Evolutionary conservation across 768 basidiomycete genomes (phyloP).

Genomic region (Rhodotorula kratochvilovae): DNA sequence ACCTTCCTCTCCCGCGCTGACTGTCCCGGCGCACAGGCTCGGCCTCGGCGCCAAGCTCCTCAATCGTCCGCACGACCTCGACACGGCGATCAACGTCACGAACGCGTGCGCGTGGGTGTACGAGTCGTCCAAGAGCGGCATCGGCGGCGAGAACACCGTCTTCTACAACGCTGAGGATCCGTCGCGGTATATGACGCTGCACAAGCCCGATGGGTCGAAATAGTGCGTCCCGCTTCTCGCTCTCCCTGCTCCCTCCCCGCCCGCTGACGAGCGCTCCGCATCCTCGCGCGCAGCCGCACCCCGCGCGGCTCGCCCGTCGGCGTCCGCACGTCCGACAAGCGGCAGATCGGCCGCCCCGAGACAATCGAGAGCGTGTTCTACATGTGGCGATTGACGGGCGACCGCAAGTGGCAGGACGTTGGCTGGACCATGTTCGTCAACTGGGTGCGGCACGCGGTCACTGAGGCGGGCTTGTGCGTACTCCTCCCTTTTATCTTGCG

Average conservation of each 20-base stretch:
- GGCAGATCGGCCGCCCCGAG: constrained; percentile 50
- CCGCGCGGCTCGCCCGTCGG: constrained; percentile 40
- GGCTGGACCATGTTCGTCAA: constrained; percentile 52
- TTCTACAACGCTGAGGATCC: constrained; percentile 31
- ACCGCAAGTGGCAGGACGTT: constrained; percentile 50
- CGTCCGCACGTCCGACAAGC: constrained; percentile 41
- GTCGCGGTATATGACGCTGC: constrained; percentile 3
- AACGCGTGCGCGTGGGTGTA: constrained; percentile 49
- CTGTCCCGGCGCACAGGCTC: constrained; percentile 25
- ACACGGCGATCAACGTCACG: constrained; percentile 42
- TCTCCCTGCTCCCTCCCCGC: not conserved
- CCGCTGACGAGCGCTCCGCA: not conserved
- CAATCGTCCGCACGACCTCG: constrained; percentile 46
- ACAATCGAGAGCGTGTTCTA: constrained; percentile 50
- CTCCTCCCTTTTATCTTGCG: not conserved
- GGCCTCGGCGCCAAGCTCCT: constrained; percentile 50
- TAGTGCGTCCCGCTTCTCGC: not conserved
- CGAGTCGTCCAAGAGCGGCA: constrained; percentile 35
- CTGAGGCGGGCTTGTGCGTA: constrained; percentile 15
- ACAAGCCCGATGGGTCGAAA: not conserved
- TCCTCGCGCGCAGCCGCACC: not conserved
- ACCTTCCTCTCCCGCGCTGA: not conserved
- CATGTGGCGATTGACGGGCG: constrained; percentile 50
- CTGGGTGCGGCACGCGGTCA: constrained; percentile 29
- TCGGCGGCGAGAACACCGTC: constrained; percentile 36